Evolutionary conservation across 305 asterid species (phyloP).

Genomic region (Fraxinus sp.): DNA sequence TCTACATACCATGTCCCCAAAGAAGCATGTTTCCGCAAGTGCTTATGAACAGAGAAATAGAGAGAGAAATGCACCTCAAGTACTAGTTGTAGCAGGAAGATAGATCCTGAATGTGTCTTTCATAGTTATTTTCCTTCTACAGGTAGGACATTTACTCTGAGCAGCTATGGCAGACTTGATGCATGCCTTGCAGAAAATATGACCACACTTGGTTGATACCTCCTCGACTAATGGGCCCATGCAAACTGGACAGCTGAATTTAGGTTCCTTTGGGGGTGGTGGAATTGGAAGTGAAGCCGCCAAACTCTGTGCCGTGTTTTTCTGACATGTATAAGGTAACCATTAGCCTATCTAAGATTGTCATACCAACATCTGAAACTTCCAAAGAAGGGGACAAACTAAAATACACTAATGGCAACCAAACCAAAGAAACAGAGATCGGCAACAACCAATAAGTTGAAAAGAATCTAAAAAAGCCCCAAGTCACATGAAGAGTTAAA

Average conservation of each 20-base stretch:
- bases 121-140: slow-evolving; percentile 61
- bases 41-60: background rate
- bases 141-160: slow-evolving; percentile 83
- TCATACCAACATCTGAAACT: background rate
- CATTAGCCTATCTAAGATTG: background rate
- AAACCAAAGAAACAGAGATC: background rate
- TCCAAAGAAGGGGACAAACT: background rate
- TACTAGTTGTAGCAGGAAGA: slow-evolving; percentile 62
- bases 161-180: slow-evolving; percentile 74
- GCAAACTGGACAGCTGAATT: slow-evolving; percentile 85
- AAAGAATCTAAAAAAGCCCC: background rate
- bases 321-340: slow-evolving; percentile 29
- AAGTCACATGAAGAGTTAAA: background rate
- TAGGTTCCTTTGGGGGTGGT: slow-evolving; percentile 60
- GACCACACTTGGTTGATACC: slow-evolving; percentile 85
- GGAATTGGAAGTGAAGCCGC: slow-evolving; percentile 27
- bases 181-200: slow-evolving; percentile 86
- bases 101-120: slow-evolving; percentile 68
- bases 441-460: background rate
- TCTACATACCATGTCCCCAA: background rate
- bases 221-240: slow-evolving; percentile 85
- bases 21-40: background rate
- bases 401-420: background rate
- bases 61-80: slow-evolving; percentile 34
- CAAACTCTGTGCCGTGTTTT: slow-evolving; percentile 29